Evolutionary conservation across 176 grass and related monocot genomes (phyloP), one percentile per base, ranked within the genome.

Genomic region (Eragrostis nindensis): DNA sequence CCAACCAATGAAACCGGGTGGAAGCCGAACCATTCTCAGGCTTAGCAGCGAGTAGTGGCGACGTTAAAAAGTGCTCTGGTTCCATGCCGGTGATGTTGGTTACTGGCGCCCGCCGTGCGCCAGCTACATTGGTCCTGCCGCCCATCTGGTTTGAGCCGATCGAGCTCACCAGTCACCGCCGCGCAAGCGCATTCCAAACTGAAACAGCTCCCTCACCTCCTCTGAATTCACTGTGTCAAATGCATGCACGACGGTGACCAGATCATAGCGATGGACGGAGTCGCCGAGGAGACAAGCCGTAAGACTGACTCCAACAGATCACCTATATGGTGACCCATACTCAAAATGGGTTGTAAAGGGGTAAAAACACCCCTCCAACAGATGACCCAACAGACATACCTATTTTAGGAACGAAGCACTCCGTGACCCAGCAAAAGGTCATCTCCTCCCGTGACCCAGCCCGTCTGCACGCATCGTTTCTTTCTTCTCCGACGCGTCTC

Each of bases 21-120:
- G n/a, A n/a, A n/a, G n/a, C n/a, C n/a, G n/a, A n/a, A n/a, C n/a
- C n/a, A n/a, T n/a, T n/a, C n/a, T n/a, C n/a, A n/a, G n/a, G n/a
- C n/a, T n/a, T n/a, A n/a, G n/a, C n/a, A 83, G 36, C 39, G 11
- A 12, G 61, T 74, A 73, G 80, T 74, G 81, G 81, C 68, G 62
- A 83, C 68, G 43, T 62, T 69, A 70, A 83, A 70, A 83, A 39
- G 39, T 27, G 17, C 11, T 67, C 50, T 48, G 80, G 47, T 42
- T 30, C 67, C 55, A 36, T 42, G 21, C 66, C 80, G 55, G 46
- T 1, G 55, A 73, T 36, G 62, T 52, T 75, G 78, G n/a, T n/a
- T n/a, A n/a, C 70, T 42, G 59, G 66, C 19, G 76, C 27, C 42
- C 11, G 11, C 76, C 56, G 21, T 7, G 59, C 80, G 42, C 21